Evolutionary conservation across 2,329 filamentous ascomycete genomes (phyloP).

Genomic region (Sarocladiaceae sp.): DNA sequence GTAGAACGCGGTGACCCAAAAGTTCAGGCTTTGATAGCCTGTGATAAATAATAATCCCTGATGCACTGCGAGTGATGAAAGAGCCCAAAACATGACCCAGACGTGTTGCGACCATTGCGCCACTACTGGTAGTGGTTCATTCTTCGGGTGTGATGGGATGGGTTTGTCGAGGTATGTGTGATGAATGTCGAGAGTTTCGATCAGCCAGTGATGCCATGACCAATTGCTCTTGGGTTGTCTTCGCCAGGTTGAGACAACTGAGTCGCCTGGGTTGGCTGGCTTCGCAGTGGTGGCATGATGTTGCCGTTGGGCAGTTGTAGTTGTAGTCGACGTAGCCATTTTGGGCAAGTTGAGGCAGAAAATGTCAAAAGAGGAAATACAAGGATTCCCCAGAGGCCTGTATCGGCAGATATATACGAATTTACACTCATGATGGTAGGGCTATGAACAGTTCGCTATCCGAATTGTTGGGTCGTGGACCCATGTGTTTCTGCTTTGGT

Average conservation of each 20-base stretch:
- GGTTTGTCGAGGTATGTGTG: constrained; percentile 13
- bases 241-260: constrained; percentile 19
- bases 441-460: too few relatives aligned
- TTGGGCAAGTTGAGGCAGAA: too few relatives aligned
- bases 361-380: too few relatives aligned
- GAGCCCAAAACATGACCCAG: constrained; percentile 28
- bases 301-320: too few relatives aligned
- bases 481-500: neutral
- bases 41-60: constrained; percentile 13
- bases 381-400: neutral
- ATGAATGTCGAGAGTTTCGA: constrained; percentile 15
- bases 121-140: constrained; percentile 26
- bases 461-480: too few relatives aligned
- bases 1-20: constrained; percentile 13
- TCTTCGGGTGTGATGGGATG: constrained; percentile 26
- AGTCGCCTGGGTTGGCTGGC: constrained; percentile 17
- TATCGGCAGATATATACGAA: too few relatives aligned
- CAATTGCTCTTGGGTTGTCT: constrained; percentile 13
- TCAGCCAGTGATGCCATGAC: constrained; percentile 15
- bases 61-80: constrained; percentile 19
- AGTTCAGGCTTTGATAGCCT: constrained; percentile 13
- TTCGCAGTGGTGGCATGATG: neutral
- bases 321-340: too few relatives aligned
- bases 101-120: constrained; percentile 22
- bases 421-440: too few relatives aligned